Evolutionary conservation across 805 yeast species (phyloP).

Genomic region (Hanseniaspora taiwanica): DNA sequence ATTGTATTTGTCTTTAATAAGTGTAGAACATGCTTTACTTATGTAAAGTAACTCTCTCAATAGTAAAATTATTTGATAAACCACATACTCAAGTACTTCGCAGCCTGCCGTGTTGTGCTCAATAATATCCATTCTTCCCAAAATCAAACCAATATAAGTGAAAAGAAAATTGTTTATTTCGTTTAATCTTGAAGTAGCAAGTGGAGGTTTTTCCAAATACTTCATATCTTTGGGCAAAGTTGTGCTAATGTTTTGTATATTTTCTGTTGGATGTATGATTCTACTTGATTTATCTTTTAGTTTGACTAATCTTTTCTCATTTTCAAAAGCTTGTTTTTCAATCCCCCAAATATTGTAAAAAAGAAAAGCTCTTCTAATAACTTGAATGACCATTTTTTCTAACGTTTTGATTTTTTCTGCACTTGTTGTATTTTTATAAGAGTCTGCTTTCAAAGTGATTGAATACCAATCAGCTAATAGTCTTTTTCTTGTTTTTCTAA

Average conservation of each 20-base stretch:
- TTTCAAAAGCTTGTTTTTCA: slow-evolving; percentile 38
- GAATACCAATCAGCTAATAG: slow-evolving; percentile 73
- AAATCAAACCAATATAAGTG: slow-evolving; percentile 49
- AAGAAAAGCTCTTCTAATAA: slow-evolving; percentile 46
- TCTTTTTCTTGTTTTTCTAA: slow-evolving; percentile 52
- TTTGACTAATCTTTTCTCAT: slow-evolving; percentile 10
- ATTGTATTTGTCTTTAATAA: slow-evolving; percentile 20
- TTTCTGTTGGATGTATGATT: slow-evolving; percentile 7
- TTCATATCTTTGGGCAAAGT: slow-evolving; percentile 25
- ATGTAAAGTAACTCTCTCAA: slow-evolving; percentile 51
- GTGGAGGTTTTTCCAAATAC: slow-evolving; percentile 40
- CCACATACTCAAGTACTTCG: slow-evolving; percentile 48
- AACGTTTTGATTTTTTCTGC: slow-evolving; percentile 46
- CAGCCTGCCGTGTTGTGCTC: slow-evolving; percentile 64
- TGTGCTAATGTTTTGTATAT: background rate
- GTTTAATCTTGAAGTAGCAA: slow-evolving; percentile 46
- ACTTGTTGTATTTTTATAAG: slow-evolving; percentile 51
- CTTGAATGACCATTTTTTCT: slow-evolving; percentile 52
- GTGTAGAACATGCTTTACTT: slow-evolving; percentile 33
- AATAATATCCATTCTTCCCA: slow-evolving; percentile 67
- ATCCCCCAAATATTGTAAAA: slow-evolving; percentile 63
- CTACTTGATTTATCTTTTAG: slow-evolving; percentile 17
- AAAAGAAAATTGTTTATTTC: slow-evolving; percentile 50
- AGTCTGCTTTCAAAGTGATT: slow-evolving; percentile 62
- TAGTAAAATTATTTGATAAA: slow-evolving; percentile 55